These are phyloP conservation scores for Eimeria zaria DNA, from an alignment of 169 alveolate species.

Conservation along the genomic window DNA sequence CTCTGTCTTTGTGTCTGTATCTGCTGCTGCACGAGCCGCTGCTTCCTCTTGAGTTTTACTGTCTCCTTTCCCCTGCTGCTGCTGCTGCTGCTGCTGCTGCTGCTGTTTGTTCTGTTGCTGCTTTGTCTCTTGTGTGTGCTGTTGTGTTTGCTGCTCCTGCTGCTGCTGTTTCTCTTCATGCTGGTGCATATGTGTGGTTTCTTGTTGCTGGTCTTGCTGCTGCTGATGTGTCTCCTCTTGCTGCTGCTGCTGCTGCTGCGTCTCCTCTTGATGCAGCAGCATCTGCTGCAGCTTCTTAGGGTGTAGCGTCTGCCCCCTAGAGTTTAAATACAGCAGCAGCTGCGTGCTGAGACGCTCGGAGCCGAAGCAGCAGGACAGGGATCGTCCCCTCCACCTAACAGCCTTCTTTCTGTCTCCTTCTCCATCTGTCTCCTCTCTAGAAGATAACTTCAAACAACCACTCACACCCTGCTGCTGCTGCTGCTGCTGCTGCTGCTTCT, in stretches of 20 bases:
- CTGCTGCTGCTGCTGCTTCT: conserved; percentile 30
- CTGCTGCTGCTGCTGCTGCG: background rate
- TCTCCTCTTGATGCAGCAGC: background rate
- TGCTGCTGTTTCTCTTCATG: too few relatives aligned
- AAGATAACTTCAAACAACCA: background rate
- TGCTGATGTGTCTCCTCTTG: background rate
- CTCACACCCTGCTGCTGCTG: background rate
- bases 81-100: conserved; percentile 20
- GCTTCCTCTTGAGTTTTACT: background rate
- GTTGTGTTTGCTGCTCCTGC: background rate
- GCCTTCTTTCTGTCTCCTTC: background rate
- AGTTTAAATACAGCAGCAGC: background rate
- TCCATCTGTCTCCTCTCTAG: background rate
- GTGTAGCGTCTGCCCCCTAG: conserved; percentile 32
- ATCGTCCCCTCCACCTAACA: conserved; percentile 16
- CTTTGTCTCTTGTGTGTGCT: background rate
- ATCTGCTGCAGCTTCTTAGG: conserved; percentile 37
- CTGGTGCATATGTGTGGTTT: too few relatives aligned
- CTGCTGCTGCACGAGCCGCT: background rate
- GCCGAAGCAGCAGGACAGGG: conserved; percentile 22
- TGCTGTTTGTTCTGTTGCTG: background rate
- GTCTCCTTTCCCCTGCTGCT: background rate
- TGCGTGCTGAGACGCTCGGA: background rate
- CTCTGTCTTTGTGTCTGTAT: background rate
- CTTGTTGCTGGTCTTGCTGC: background rate